A percentile compares a stretch with the other conserved stretches of the same genome.
Evolutionary conservation across 495 filamentous ascomycete species (phyloP).

Genomic region (Pseudoneurospora amorphoporcata): DNA sequence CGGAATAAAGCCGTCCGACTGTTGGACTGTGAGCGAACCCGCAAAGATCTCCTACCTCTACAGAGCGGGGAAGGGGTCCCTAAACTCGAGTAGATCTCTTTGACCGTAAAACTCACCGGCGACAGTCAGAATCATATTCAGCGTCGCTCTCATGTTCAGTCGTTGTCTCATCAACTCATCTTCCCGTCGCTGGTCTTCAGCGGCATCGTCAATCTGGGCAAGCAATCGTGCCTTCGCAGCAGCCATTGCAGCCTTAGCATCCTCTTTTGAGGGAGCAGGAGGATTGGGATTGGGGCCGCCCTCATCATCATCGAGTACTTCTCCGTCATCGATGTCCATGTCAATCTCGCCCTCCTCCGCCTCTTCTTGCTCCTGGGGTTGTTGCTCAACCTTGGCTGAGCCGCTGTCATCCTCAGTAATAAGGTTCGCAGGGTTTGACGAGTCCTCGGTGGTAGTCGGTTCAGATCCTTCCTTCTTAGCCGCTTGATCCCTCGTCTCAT

Average conservation of each 20-base stretch:
- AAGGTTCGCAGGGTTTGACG: not conserved
- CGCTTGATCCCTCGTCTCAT: not conserved
- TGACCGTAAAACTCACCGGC: conserved; percentile 88
- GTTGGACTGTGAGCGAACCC: not conserved
- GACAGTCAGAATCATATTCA: conserved; percentile 89
- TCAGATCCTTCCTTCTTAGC: not conserved
- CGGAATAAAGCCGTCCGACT: not conserved
- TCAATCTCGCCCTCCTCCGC: conserved; percentile 30
- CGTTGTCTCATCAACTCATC: conserved; percentile 7
- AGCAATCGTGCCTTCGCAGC: conserved; percentile 51
- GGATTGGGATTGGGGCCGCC: not conserved
- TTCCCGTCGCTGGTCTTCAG: not conserved
- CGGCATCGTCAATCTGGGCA: conserved; percentile 27
- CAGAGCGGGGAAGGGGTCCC: conserved; percentile 40
- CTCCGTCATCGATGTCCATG: conserved; percentile 37
- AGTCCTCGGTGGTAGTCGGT: not conserved
- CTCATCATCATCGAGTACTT: conserved; percentile 26
- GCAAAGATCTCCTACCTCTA: conserved; percentile 2
- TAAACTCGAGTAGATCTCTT: conserved; percentile 67
- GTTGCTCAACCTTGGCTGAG: conserved; percentile 11
- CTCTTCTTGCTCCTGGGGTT: conserved; percentile 10
- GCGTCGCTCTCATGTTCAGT: conserved; percentile 45
- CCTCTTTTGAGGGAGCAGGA: conserved; percentile 12
- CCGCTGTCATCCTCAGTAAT: not conserved
- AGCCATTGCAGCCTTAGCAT: conserved; percentile 38